Evolutionary conservation across 2,329 filamentous ascomycete species (phyloP).

Genomic region (Aspergillus latus): DNA sequence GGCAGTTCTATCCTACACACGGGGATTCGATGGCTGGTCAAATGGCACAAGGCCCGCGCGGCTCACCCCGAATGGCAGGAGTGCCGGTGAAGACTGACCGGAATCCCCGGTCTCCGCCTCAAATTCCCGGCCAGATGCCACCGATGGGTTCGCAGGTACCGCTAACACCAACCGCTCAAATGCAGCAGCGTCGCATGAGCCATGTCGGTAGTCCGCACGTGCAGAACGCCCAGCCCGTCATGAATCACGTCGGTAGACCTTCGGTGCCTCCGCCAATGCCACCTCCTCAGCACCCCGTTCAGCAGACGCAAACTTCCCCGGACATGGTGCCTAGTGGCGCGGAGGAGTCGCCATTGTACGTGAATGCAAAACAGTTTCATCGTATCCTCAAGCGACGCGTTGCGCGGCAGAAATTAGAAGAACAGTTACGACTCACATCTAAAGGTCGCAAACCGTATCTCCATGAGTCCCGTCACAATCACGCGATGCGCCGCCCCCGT

Average conservation of each 20-base stretch:
- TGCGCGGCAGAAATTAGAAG: constrained; percentile 91
- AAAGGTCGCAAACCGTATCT: constrained; percentile 97
- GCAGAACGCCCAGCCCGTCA: constrained; percentile 70
- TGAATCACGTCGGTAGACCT: constrained; percentile 65
- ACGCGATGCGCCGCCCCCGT: constrained; percentile 92
- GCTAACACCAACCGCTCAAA: constrained; percentile 57
- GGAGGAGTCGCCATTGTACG: constrained; percentile 93
- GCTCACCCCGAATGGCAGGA: constrained; percentile 74
- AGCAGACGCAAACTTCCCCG: constrained; percentile 71
- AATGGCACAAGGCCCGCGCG: constrained; percentile 55
- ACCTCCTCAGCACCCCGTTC: constrained; percentile 58
- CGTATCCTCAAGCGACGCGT: constrained; percentile 92
- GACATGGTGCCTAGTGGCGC: constrained; percentile 71
- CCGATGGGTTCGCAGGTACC: constrained; percentile 49
- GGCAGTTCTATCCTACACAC: constrained; percentile 73
- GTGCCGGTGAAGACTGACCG: constrained; percentile 70
- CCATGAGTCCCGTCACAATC: constrained; percentile 95
- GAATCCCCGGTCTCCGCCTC: constrained; percentile 72
- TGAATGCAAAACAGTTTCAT: constrained; percentile 98
- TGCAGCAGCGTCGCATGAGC: constrained; percentile 69
- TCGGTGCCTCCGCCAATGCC: constrained; percentile 54
- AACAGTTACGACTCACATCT: constrained; percentile 84
- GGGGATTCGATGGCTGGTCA: constrained; percentile 68
- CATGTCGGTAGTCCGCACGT: constrained; percentile 73
- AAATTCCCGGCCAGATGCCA: constrained; percentile 62